Percentiles rank a stretch among this genome's conserved stretches.
phyloP scores from a whole-genome alignment of 768 basidiomycete genomes.

The Russula griseocarnosa region DNA sequence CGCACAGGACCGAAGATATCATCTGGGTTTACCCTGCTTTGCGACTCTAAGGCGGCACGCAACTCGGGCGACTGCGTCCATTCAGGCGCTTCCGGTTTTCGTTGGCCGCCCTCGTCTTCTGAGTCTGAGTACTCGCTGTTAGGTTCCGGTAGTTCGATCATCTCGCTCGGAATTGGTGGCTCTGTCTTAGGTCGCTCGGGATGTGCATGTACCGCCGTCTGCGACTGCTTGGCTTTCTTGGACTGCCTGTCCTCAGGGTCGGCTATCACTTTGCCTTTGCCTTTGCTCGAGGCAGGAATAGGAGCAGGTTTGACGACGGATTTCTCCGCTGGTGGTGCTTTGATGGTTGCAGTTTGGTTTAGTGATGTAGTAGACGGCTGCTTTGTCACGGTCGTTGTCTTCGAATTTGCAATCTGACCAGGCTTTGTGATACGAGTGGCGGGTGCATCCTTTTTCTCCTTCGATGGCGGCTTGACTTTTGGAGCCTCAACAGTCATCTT shows the following conservation, averaged over 20 bases:
- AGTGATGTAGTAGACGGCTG: constrained; percentile 21
- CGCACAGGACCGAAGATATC: constrained; percentile 89
- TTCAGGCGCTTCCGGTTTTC: constrained; percentile 68
- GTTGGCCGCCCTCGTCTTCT: constrained; percentile 78
- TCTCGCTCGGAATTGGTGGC: constrained; percentile 57
- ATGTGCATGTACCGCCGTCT: constrained; percentile 69
- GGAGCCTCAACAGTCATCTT: constrained; percentile 47
- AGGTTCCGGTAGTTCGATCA: constrained; percentile 90
- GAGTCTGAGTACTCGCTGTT: constrained; percentile 97
- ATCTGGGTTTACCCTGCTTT: constrained; percentile 85
- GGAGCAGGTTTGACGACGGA: constrained; percentile 40
- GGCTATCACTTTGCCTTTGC: constrained; percentile 51
- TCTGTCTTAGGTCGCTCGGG: constrained; percentile 52
- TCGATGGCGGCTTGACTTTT: constrained; percentile 51
- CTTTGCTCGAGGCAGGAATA: constrained; percentile 39
- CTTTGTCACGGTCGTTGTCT: constrained; percentile 29
- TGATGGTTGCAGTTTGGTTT: constrained; percentile 21
- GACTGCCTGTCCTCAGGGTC: constrained; percentile 48
- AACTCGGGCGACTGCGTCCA: constrained; percentile 95
- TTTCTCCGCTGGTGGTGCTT: constrained; percentile 30
- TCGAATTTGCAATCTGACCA: constrained; percentile 30
- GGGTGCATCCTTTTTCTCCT: constrained; percentile 42
- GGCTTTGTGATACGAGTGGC: constrained; percentile 35
- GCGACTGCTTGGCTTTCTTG: constrained; percentile 57
- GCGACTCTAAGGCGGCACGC: constrained; percentile 68